Evolutionary conservation across 2,329 filamentous ascomycete genomes (phyloP).

Genomic region (Monosporascus cannonballus): DNA sequence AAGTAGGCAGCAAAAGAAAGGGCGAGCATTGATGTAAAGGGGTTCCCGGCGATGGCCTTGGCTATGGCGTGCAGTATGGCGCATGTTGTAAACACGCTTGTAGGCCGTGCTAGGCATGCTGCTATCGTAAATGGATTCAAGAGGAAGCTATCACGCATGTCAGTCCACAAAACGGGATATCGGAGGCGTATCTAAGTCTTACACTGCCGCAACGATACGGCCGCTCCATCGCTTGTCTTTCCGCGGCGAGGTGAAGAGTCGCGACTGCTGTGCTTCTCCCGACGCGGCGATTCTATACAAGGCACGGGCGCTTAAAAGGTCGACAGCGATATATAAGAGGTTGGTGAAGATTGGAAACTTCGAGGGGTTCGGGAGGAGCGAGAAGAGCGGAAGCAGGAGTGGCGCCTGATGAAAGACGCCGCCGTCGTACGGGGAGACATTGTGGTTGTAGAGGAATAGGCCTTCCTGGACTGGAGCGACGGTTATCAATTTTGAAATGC

Average conservation of each 20-base stretch:
- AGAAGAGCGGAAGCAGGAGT: conserved; percentile 84
- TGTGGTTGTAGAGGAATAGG: conserved; percentile 90
- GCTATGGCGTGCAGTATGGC: conserved; percentile 80
- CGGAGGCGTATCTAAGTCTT: conserved; percentile 25
- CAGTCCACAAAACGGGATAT: not conserved
- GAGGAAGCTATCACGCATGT: conserved; percentile 57
- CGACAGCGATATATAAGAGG: conserved; percentile 73
- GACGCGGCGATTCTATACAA: conserved; percentile 76
- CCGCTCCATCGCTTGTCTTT: conserved; percentile 70
- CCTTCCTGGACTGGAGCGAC: conserved; percentile 78
- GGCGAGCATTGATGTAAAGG: conserved; percentile 73
- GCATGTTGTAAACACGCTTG: conserved; percentile 80
- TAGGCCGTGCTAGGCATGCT: conserved; percentile 84
- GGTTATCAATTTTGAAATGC: not conserved
- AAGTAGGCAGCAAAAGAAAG: conserved; percentile 84
- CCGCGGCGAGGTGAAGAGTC: conserved; percentile 71
- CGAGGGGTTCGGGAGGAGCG: conserved; percentile 68
- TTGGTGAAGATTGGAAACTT: conserved; percentile 67
- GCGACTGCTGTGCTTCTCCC: conserved; percentile 68
- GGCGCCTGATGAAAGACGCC: conserved; percentile 81
- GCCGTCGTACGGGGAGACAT: conserved; percentile 95
- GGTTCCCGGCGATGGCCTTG: conserved; percentile 69
- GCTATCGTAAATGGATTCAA: conserved; percentile 94
- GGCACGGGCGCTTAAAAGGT: conserved; percentile 76
- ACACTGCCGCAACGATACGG: conserved; percentile 73